Evolutionary conservation across 768 basidiomycete genomes (phyloP), one percentile per base, ranked within the genome.

Genomic region (Suillus hirtellus): DNA sequence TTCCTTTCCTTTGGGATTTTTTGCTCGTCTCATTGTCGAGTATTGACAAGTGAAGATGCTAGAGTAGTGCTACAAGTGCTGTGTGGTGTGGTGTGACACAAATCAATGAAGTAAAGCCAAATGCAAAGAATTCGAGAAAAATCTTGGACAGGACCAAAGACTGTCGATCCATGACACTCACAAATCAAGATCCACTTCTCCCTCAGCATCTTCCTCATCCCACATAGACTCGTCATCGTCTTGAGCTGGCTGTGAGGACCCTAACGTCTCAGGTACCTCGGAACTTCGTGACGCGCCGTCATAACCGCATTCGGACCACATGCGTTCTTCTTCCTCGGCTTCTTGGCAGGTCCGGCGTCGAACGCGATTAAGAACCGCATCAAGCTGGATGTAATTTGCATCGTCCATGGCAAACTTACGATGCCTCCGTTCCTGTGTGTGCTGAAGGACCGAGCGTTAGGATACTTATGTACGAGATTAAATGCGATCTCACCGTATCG

Each of bases 331-430:
- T 8, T 76, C 71, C 31, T 66, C 44, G 69, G 66, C 44, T 11
- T 74, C 66, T 49, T 66, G 60, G 54, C 58, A 70, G 60, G 81
- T 76, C 53, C 77, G 78, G n/a, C 86, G 82, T 43, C 71, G 72
- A 40, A 95, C 85, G 9, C 87, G 84, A 31, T 76, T 75, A 24
- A 99, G 82, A 34, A 96, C 82, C 43, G 75, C 78, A 75, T 99
- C 96, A 35, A 99, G 83, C 61, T 87, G 84, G 35, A 79, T 69
- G 72, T 95, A 99, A 75, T 98, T 94, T 24, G 81, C 79, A 62
- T 87, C 82, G 68, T 95, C 86, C 17, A 75, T 76, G 0, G 96
- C 95, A 74, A 93, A 98, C 65, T 88, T 90, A 60, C 86, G 84
- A 74, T 99, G 96, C 69, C 82, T 91, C 55, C 84, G 84, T 17